Percentiles rank a stretch among this genome's conserved stretches.
Evolutionary conservation across 176 grass and related monocot genomes (phyloP).

Genomic region (Avena sativa): DNA sequence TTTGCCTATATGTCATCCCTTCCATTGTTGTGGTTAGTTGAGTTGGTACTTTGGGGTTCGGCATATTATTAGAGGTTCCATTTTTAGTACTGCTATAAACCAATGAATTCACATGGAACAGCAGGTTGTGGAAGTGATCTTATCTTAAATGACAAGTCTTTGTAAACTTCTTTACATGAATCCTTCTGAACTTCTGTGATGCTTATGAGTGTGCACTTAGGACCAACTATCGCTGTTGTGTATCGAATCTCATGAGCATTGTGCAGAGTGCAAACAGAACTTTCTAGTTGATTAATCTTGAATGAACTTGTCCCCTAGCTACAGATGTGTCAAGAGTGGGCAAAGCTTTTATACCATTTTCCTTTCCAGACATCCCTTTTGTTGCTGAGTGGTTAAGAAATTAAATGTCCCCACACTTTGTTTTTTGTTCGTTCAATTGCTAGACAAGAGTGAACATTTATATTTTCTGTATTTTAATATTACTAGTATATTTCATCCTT

Average conservation of each 20-base stretch:
- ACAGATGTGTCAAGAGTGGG: not conserved
- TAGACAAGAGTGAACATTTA: not conserved
- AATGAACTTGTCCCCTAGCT: not conserved
- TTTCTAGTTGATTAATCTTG: not conserved
- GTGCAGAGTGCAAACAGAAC: not conserved
- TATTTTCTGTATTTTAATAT: not conserved
- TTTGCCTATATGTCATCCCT: not conserved
- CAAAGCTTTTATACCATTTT: not conserved
- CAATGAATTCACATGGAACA: not conserved
- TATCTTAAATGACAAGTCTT: slow-evolving; percentile 14
- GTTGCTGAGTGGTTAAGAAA: not conserved
- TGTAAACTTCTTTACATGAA: not conserved
- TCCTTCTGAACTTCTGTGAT: not conserved
- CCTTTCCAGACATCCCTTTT: not conserved
- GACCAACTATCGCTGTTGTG: not conserved
- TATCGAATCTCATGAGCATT: not conserved
- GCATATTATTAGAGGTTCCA: not conserved
- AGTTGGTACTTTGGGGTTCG: not conserved
- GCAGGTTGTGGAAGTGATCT: not conserved
- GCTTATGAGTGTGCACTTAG: not conserved
- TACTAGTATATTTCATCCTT: not conserved
- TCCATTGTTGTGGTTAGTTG: slow-evolving; percentile 13
- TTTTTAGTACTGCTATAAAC: not conserved
- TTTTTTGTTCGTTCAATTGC: not conserved
- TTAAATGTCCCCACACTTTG: not conserved